Base-by-base conservation (phyloP, 345 rosid genomes). In the Salix udensis region DNA sequence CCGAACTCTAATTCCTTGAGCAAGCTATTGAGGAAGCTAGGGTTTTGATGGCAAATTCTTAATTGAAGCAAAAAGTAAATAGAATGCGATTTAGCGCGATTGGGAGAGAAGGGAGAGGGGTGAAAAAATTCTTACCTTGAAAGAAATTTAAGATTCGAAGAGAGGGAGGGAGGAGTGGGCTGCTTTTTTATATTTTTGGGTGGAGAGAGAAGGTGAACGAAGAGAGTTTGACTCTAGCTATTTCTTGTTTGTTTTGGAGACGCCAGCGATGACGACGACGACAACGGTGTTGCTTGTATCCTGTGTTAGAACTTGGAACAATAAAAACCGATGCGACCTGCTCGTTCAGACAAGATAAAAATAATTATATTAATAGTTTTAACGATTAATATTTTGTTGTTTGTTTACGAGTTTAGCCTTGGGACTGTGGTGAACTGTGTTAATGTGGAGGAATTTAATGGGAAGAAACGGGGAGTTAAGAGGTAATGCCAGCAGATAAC, bases 1-100 rank as follows among this genome's bases (percentile, higher is more conserved):
- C 42, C 68, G 5, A 61, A 23, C n/a, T 37, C 53, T 9, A 37
- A 77, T 65, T 77, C 76, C 70, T 18, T 58, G 10, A 39, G 40
- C 53, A 65, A 83, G 76, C 81, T 65, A 68, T 42, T 2, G 40
- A 37, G 37, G 13, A 65, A 79, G 71, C 82, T 86, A 85, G 89
- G 95, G 91, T 88, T 91, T 86, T 79, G 82, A 82, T 81, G 81
- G 82, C 74, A 82, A 82, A 82, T 79, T 76, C 78, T 85, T 72
- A 78, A 77, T 68, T 44, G 71, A 70, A 18, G 52, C 1, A 71
- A 80, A 71, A 31, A 23, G 67, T 70, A 68, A 12, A 13, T 11
- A 42, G 24, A 73, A 44, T 26, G 30, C 40, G 28, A 53, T 64
- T 42, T 68, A 11, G 58, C 13, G 21, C 13, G 23, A 60, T 67